A percentile compares a stretch with the other conserved stretches of the same genome.
These are phyloP conservation scores for Hymenoscyphus albidus DNA, from an alignment of 2,329 filamentous ascomycete genomes.

Conservation along the genomic window DNA sequence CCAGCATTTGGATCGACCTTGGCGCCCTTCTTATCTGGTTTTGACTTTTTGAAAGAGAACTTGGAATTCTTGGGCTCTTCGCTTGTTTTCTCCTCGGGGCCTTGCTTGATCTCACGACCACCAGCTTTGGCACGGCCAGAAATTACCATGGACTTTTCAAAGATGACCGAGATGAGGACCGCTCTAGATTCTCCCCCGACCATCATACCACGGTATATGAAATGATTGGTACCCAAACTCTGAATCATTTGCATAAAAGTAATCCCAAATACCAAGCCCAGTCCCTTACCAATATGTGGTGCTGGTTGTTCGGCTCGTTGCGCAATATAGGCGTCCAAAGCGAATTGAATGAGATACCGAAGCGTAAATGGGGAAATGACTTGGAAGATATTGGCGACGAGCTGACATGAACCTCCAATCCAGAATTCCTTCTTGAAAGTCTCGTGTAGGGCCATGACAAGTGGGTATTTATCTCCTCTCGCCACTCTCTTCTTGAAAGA, in stretches of 20 bases:
- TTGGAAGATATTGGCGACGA: conserved; percentile 70
- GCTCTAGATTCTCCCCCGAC: conserved; percentile 80
- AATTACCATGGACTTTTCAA: conserved; percentile 87
- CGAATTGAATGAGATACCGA: conserved; percentile 82
- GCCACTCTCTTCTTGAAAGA: conserved; percentile 67
- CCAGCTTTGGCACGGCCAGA: conserved; percentile 86
- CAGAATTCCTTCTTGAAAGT: conserved; percentile 82
- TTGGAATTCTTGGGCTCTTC: conserved; percentile 24
- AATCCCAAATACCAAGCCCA: conserved; percentile 81
- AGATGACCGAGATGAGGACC: conserved; percentile 80
- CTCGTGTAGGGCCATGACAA: conserved; percentile 80
- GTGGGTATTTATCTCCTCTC: conserved; percentile 65
- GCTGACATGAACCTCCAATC: conserved; percentile 73
- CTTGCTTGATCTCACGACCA: conserved; percentile 48
- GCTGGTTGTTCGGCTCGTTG: conserved; percentile 45
- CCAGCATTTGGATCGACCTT: conserved; percentile 36
- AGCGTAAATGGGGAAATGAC: conserved; percentile 82
- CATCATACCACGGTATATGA: conserved; percentile 89
- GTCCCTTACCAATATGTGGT: conserved; percentile 69
- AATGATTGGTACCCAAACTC: conserved; percentile 80
- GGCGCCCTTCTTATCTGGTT: conserved; percentile 41
- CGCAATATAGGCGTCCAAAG: conserved; percentile 72
- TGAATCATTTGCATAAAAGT: conserved; percentile 81
- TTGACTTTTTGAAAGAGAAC: conserved; percentile 35
- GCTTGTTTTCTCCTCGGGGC: conserved; percentile 40